Percentiles rank a stretch among this genome's conserved stretches.
Conservation (phyloP, 2,329 filamentous ascomycete species). For the Botrytis hyacinthi region DNA sequence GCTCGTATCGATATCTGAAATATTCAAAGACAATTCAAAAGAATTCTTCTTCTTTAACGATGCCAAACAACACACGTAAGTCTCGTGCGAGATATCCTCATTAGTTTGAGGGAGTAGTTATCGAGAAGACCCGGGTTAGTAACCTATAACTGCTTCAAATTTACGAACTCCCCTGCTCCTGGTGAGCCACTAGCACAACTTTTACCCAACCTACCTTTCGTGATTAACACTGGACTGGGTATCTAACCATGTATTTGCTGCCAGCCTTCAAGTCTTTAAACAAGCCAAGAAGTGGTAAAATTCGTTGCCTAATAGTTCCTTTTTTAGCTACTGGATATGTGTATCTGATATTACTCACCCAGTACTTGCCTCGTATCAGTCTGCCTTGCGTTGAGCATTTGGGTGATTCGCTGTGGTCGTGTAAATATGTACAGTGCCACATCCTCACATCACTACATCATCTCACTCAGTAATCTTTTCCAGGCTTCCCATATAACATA, state of each 20-base stretch:
- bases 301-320: not conserved
- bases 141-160: not conserved
- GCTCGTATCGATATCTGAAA: not conserved
- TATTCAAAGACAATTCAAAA: not conserved
- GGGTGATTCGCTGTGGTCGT: not conserved
- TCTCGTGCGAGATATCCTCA: not conserved
- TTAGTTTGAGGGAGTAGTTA: not conserved
- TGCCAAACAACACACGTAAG: not conserved
- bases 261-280: not conserved
- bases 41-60: not conserved
- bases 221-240: not conserved
- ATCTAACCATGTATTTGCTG: too few relatives aligned
- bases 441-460: not conserved
- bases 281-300: not conserved
- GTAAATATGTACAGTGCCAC: not conserved
- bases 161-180: not conserved
- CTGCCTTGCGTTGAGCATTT: not conserved
- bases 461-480: not conserved
- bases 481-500: not conserved
- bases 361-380: not conserved
- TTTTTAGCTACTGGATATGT: not conserved
- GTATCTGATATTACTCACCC: not conserved
- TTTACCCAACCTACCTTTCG: not conserved
- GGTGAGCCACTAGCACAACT: not conserved
- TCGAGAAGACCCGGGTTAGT: not conserved